These are phyloP conservation scores for Cadophora malorum DNA, from an alignment of 2,329 filamentous ascomycete species.

Conservation along the genomic window DNA sequence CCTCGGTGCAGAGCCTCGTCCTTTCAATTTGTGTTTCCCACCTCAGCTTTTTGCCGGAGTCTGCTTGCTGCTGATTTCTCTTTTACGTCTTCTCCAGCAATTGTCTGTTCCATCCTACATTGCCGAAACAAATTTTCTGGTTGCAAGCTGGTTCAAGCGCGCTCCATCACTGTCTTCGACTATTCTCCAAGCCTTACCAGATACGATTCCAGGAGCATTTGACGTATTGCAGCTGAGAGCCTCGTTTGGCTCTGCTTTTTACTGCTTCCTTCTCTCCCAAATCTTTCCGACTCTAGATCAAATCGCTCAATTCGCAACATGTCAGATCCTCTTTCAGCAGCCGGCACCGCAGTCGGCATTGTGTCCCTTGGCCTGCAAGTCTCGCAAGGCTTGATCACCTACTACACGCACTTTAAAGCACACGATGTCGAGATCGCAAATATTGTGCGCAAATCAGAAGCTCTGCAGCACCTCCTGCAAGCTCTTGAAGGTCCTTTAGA, in stretches of 20 bases:
- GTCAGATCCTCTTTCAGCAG: constrained; percentile 7
- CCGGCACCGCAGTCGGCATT: constrained; percentile 5
- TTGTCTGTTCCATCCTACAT: not conserved
- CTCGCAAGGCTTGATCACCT: constrained; percentile 8
- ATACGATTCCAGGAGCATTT: too few relatives aligned
- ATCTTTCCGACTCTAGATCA: not conserved
- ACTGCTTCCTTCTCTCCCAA: too few relatives aligned
- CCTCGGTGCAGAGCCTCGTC: not conserved
- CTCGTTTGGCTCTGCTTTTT: not conserved
- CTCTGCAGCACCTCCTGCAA: not conserved
- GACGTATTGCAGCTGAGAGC: not conserved
- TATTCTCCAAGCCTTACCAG: too few relatives aligned
- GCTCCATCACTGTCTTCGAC: not conserved
- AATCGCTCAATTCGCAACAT: not conserved
- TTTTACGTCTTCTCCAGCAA: not conserved
- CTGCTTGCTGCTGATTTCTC: not conserved
- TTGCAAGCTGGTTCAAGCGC: not conserved
- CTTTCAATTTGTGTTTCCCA: not conserved
- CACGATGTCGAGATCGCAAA: not conserved
- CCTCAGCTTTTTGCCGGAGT: not conserved
- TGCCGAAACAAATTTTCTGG: not conserved
- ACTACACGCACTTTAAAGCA: constrained; percentile 9
- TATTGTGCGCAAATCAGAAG: not conserved
- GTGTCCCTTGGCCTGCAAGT: not conserved
- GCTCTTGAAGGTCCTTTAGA: not conserved